Conservation (phyloP, 2,329 filamentous ascomycete genomes). For the Botrytis paeoniae region DNA sequence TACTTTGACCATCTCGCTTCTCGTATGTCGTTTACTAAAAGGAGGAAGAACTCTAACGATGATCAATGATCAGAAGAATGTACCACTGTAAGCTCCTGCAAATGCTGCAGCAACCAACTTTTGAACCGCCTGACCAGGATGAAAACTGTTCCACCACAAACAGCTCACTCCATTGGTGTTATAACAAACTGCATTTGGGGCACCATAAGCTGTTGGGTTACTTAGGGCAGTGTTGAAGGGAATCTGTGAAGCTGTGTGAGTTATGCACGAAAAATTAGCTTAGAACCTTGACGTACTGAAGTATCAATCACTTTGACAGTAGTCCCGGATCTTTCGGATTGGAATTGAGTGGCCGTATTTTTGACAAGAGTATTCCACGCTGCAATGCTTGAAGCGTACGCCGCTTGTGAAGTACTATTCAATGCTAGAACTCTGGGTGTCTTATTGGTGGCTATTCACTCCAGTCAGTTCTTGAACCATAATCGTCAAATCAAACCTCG, state of each 20-base stretch:
- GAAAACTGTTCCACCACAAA: slow-evolving; percentile 23
- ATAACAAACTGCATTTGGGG: slow-evolving; percentile 17
- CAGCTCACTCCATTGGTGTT: slow-evolving; percentile 21
- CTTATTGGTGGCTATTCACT: background rate
- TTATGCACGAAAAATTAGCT: too few relatives aligned
- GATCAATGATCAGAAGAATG: slow-evolving; percentile 4
- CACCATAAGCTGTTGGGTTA: slow-evolving; percentile 20
- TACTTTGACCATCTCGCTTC: background rate
- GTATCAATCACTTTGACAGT: slow-evolving; percentile 18
- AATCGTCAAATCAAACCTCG: too few relatives aligned
- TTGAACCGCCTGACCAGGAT: slow-evolving; percentile 22
- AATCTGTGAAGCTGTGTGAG: background rate
- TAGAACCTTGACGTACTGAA: background rate
- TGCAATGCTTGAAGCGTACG: slow-evolving; percentile 3
- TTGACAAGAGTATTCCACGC: slow-evolving; percentile 2
- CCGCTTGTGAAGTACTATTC: background rate
- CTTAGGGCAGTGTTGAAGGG: slow-evolving; percentile 15
- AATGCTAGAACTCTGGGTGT: background rate
- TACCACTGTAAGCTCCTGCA: background rate
- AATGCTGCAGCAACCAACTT: slow-evolving; percentile 19
- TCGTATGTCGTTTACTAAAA: background rate
- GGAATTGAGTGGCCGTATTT: background rate
- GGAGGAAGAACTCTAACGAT: background rate
- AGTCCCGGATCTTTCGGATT: slow-evolving; percentile 5
- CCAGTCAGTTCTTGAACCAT: background rate